Conservation (phyloP, 306 rosid genomes). For the Pyrus betulifolia region DNA sequence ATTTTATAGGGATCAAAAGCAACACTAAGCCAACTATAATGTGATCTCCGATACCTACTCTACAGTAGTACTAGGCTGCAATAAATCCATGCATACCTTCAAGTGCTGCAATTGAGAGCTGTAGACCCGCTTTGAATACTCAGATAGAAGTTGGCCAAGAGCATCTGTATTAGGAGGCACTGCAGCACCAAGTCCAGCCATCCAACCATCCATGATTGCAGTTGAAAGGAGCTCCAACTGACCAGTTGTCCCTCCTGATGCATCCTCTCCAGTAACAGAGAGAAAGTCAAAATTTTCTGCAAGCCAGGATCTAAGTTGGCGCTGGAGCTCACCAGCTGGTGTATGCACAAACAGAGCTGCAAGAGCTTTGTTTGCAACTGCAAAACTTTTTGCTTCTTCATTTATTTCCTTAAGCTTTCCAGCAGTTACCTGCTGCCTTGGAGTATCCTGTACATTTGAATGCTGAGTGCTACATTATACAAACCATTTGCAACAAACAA, state of each 20-base stretch:
- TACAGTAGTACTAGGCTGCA: neutral
- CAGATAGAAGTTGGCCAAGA: conserved; percentile 85
- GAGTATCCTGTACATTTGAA: conserved; percentile 54
- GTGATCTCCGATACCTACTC: neutral
- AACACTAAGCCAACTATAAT: neutral
- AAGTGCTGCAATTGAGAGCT: conserved; percentile 91
- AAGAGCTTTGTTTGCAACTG: conserved; percentile 79
- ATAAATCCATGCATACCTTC: conserved; percentile 47
- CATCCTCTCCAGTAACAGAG: conserved; percentile 67
- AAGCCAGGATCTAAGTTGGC: conserved; percentile 96
- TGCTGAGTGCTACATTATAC: conserved; percentile 15
- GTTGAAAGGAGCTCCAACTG: conserved; percentile 99
- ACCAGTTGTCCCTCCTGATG: conserved; percentile 78
- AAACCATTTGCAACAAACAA: conserved; percentile 8
- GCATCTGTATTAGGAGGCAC: conserved; percentile 90
- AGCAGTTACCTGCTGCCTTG: conserved; percentile 91
- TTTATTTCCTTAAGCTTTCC: conserved; percentile 93
- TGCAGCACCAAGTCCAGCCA: conserved; percentile 99
- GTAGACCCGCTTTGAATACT: conserved; percentile 84
- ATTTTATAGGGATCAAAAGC: neutral
- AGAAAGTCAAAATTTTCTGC: conserved; percentile 83
- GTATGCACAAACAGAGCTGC: conserved; percentile 98
- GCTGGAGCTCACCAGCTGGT: conserved; percentile 98
- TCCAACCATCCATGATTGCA: conserved; percentile 99
- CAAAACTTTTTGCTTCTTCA: conserved; percentile 89